Conservation (phyloP, 1,139 yeast genomes). For the Spencermartinsiella ligniputridi region DNA sequence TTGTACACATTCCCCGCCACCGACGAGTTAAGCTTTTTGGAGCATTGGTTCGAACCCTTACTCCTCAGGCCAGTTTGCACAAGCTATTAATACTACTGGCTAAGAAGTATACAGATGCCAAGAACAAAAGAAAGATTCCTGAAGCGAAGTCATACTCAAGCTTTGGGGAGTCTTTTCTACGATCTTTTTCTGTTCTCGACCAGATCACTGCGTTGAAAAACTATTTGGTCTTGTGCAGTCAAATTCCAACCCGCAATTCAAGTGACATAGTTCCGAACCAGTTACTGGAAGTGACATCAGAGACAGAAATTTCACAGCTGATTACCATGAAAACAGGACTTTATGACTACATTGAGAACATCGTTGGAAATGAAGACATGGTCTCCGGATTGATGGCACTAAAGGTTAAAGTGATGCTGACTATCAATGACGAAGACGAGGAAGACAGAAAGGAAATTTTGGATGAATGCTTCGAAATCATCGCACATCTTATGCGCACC, state of each 20-base stretch:
- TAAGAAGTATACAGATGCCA: slow-evolving; percentile 60
- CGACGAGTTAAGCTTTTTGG: slow-evolving; percentile 83
- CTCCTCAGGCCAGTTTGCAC: slow-evolving; percentile 62
- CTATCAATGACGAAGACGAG: slow-evolving; percentile 15
- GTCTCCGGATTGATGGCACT: slow-evolving; percentile 30
- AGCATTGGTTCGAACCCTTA: slow-evolving; percentile 72
- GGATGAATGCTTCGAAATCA: slow-evolving; percentile 18
- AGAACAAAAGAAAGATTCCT: slow-evolving; percentile 51
- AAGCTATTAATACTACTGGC: slow-evolving; percentile 74
- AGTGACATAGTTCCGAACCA: slow-evolving; percentile 43
- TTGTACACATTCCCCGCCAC: slow-evolving; percentile 93
- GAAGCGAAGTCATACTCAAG: slow-evolving; percentile 67
- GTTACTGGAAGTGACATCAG: slow-evolving; percentile 48
- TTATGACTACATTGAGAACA: slow-evolving; percentile 40
- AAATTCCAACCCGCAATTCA: slow-evolving; percentile 28
- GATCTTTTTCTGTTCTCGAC: slow-evolving; percentile 60
- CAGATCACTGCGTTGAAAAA: slow-evolving; percentile 59
- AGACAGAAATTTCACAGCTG: slow-evolving; percentile 3
- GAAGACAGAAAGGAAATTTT: slow-evolving; percentile 10
- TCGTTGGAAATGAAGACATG: slow-evolving; percentile 27
- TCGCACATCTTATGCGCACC: slow-evolving; percentile 16
- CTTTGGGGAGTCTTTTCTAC: slow-evolving; percentile 65
- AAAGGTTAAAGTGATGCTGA: slow-evolving; percentile 23
- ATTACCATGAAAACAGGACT: slow-evolving; percentile 33
- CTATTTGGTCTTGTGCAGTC: slow-evolving; percentile 40